Evolutionary conservation across 129 eudicot species (phyloP), one percentile per base, ranked within the genome.

Genomic region (Arctium lappa): DNA sequence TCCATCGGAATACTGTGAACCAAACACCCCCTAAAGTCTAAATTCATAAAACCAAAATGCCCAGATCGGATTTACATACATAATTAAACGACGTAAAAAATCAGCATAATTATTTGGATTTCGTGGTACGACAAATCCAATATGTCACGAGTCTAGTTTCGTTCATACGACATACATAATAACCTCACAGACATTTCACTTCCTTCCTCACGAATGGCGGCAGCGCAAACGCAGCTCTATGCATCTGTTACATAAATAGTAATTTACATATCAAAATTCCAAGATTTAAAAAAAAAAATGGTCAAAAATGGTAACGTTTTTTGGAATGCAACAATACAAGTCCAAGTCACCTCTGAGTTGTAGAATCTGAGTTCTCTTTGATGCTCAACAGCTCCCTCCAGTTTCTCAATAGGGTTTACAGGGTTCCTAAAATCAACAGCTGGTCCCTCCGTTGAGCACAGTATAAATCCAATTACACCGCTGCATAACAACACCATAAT

Each of bases 361-460:
- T 95, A 95, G 80, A 89, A 93, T 79, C 77, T 91, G 6, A 91
- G 95, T 79, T 93, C 93, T 87, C 97, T 83, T 44, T 78, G 83
- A 78, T 88, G 86, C 40, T 86, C 82, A 16, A 91, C 85, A 30
- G 99, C 97, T 72, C 94, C 99, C 78, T 93, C 93, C 39, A 95
- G 70, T 90, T 91, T 85, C 88, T 93, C 97, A 85, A 95, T 93
- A 32, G 97, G 97, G 81, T 95, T 95, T 40, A 91, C 81, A 71
- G 97, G 99, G 84, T 91, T 86, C 84, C 82, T 62, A 82, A 95
- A 95, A 86, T 93, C 97, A 48, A 93, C 95, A 44, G 91, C 85
- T 6, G 91, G 91, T 16, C 97, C 99, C 63, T 91, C 97, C 18
- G 97, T 95, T 75, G 97, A 88, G 86, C 99, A 91, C 73, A 93